Evolutionary conservation across 768 basidiomycete species (phyloP).

Genomic region (Lactarius psammicola): DNA sequence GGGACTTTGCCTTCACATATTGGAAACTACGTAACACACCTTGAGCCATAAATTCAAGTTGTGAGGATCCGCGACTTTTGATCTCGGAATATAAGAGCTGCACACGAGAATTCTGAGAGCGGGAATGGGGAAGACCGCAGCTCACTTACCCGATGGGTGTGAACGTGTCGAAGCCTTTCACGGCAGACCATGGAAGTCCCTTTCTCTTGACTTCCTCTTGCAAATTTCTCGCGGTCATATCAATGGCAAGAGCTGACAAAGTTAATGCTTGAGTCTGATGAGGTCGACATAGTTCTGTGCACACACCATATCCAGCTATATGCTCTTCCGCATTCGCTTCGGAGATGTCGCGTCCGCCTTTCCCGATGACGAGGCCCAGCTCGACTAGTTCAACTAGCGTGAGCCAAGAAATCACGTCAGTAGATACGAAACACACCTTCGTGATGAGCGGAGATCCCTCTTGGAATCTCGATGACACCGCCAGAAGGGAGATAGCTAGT

Average conservation of each 20-base stretch:
- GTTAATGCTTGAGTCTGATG: not conserved
- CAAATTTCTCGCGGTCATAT: slow-evolving; percentile 95
- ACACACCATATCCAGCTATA: slow-evolving; percentile 88
- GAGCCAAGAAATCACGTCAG: not conserved
- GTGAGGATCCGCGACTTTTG: slow-evolving; percentile 64
- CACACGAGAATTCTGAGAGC: not conserved
- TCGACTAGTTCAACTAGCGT: slow-evolving; percentile 58
- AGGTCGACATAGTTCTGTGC: not conserved
- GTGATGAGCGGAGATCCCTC: slow-evolving; percentile 80
- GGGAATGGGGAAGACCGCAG: not conserved
- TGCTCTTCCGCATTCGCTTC: slow-evolving; percentile 68
- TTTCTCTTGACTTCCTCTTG: slow-evolving; percentile 91
- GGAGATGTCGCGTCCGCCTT: slow-evolving; percentile 77
- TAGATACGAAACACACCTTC: slow-evolving; percentile 58
- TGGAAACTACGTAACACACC: slow-evolving; percentile 39
- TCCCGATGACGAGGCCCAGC: slow-evolving; percentile 95
- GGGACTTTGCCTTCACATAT: not conserved
- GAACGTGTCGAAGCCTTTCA: slow-evolving; percentile 97
- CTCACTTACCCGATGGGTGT: slow-evolving; percentile 76
- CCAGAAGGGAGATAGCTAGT: slow-evolving; percentile 79
- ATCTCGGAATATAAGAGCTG: slow-evolving; percentile 81
- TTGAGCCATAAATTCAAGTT: slow-evolving; percentile 74
- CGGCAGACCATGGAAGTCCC: slow-evolving; percentile 96
- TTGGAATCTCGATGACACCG: slow-evolving; percentile 82
- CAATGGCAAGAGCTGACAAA: slow-evolving; percentile 78